Evolutionary conservation across 1,139 yeast genomes (phyloP).

Genomic region (Citeromyces hawaiiensis): DNA sequence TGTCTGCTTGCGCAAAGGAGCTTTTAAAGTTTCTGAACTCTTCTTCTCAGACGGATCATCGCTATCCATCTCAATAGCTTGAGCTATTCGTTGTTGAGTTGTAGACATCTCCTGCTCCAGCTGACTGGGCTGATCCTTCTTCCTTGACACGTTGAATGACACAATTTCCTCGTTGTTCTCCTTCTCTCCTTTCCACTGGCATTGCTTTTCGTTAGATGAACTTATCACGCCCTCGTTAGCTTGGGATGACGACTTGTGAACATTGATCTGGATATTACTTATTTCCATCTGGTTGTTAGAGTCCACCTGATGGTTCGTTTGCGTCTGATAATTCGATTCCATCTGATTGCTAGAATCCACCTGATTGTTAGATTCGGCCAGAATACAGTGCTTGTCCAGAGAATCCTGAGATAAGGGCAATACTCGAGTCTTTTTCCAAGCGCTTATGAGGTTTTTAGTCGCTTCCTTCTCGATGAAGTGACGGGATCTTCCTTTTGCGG

Average conservation of each 20-base stretch:
- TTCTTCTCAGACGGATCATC: neutral
- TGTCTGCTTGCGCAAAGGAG: neutral
- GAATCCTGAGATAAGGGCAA: neutral
- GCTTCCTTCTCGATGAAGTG: neutral
- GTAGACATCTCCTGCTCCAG: neutral
- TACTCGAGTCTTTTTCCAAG: neutral
- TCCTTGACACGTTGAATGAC: neutral
- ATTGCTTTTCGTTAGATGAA: neutral
- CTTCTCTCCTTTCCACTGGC: neutral
- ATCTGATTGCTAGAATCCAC: too few species aligned
- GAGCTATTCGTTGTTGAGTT: neutral
- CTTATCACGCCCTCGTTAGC: neutral
- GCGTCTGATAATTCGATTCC: too few species aligned
- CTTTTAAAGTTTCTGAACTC: neutral
- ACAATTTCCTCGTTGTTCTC: neutral
- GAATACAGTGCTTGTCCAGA: slow-evolving; percentile 1
- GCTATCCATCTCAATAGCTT: neutral
- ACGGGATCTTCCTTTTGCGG: neutral
- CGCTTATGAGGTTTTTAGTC: neutral
- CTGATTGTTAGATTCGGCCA: neutral
- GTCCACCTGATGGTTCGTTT: too few species aligned
- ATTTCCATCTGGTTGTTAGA: neutral
- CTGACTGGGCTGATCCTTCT: neutral
- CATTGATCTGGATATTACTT: neutral
- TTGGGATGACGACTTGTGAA: neutral